These are phyloP conservation scores for Jatropha curcas DNA, from an alignment of 345 rosid species.

Conservation along the genomic window DNA sequence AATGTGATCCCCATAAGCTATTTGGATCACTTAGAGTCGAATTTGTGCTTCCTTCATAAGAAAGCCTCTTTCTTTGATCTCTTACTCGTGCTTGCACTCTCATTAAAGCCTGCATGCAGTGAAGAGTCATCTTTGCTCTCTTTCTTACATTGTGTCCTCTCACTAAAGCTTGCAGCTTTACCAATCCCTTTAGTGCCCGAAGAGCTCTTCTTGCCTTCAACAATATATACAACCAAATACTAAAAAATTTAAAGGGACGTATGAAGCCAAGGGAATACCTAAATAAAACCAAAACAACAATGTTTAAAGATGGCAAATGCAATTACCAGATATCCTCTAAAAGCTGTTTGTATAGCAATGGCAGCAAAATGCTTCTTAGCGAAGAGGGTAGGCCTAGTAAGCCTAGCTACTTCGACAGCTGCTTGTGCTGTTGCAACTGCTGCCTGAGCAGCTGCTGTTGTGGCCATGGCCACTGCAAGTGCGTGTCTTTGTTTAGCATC, in stretches of 20 bases:
- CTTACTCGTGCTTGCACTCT: constrained; percentile 21
- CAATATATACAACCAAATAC: no score
- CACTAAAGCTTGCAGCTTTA: constrained; percentile 27
- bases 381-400: constrained; percentile 13
- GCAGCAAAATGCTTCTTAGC: constrained; percentile 20
- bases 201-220: constrained; percentile 23
- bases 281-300: no score
- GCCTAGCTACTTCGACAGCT: constrained; percentile 23
- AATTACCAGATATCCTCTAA: constrained; percentile 33
- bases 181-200: constrained; percentile 19
- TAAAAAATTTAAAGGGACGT: no score
- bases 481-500: constrained; percentile 23
- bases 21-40: neutral
- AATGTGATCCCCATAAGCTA: constrained; percentile 23
- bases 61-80: constrained; percentile 14
- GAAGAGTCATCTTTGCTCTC: constrained; percentile 16
- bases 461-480: constrained; percentile 30
- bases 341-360: constrained; percentile 20
- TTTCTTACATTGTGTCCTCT: constrained; percentile 21
- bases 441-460: constrained; percentile 26
- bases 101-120: constrained; percentile 23
- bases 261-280: no score
- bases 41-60: constrained; percentile 19
- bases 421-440: constrained; percentile 30
- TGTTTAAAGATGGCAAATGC: no score